Base-by-base conservation (phyloP, 163 green algal species). In the Chlamydomonas reinhardtii region DNA sequence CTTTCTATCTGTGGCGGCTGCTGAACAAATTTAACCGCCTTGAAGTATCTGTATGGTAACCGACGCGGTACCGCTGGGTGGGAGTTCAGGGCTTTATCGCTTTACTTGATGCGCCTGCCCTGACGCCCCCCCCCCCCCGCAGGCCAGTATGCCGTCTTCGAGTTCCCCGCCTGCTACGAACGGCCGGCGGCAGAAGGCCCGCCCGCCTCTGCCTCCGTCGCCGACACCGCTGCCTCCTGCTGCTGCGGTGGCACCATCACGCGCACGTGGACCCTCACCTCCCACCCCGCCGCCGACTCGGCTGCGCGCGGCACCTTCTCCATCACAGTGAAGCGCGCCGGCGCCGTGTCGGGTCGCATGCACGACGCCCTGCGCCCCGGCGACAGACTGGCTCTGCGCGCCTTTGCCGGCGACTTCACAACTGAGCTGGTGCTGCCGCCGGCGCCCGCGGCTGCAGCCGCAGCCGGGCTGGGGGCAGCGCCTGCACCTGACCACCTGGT, bases 241-340 rank as follows among this genome's bases (percentile, higher is more conserved):
- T 19, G 15, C 59, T 12, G 12, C 25, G 25, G 35, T 71, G 69
- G 14, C 29, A 20, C 48, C 6, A 15, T 76, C 20, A 86, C 84
- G 20, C 76, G 76, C 43, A 89, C 82, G 0, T 91, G 87, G 87
- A 91, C 87, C 11, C 75, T 91, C n/a, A 87, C 88, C 75, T 83
- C 62, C 24, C 73, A 91, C 79, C 88, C 82, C 48, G 16, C 61
- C 43, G 54, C 74, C 70, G 59, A n/a, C 29, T 61, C 59, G 19
- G 37, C 31, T 31, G 82, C 69, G 6, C 29, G 20, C 11, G 69
- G 69, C 64, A 84, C 65, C 73, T 89, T 88, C 78, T 85, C 83
- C 68, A 89, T 91, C 43, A 85, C 71, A 35, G 76, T 91, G 35
- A 91, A 91, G 88, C 37, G 68, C 5, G 73, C 61, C 14, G 88